Conservation (phyloP, 257 asterid species). For the Penstemon newberryi region DNA sequence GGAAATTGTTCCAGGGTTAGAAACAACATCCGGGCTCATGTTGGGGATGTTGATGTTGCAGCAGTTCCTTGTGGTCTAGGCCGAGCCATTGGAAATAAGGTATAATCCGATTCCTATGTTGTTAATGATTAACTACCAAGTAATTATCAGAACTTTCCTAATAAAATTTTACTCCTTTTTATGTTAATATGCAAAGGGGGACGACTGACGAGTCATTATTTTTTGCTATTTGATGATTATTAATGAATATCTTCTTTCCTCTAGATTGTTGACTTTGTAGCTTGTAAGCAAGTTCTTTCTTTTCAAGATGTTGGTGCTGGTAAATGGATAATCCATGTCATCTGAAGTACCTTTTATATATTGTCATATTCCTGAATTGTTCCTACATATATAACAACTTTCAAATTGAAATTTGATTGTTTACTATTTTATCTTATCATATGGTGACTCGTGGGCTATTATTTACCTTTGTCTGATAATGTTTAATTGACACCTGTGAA, state of each 20-base stretch:
- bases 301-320: not conserved
- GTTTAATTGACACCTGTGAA: constrained; percentile 10
- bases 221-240: not conserved
- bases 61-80: constrained; percentile 99
- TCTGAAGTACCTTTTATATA: constrained; percentile 1
- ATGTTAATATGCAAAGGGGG: not conserved
- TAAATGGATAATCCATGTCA: not conserved
- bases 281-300: not conserved
- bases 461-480: constrained; percentile 4
- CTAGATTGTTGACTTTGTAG: not conserved
- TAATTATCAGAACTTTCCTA: not conserved
- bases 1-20: constrained; percentile 63
- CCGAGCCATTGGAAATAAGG: constrained; percentile 97
- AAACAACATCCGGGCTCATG: constrained; percentile 56
- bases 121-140: not conserved
- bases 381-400: not conserved
- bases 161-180: not conserved
- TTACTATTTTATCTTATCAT: constrained; percentile 2
- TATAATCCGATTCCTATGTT: constrained; percentile 26
- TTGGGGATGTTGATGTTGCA: constrained; percentile 94
- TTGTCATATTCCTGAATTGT: not conserved
- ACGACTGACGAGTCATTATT: not conserved
- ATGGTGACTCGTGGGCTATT: not conserved
- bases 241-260: not conserved
- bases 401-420: no score